Conservation (phyloP, 1,284 basidiomycete genomes). For the Pascua sp. region DNA sequence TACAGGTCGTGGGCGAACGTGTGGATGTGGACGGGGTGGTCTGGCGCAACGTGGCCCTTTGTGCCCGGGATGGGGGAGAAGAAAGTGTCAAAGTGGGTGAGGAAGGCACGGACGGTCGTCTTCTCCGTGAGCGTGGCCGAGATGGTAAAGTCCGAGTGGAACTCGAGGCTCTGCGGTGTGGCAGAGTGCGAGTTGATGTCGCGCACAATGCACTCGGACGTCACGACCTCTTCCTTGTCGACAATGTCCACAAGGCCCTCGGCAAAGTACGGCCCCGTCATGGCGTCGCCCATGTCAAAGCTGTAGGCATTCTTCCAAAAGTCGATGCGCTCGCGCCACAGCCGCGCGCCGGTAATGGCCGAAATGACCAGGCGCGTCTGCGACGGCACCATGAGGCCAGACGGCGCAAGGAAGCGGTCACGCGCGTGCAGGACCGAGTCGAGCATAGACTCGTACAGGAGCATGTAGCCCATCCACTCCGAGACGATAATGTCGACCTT, state of each 20-base stretch:
- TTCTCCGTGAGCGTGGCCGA: slow-evolving; percentile 58
- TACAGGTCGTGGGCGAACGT: slow-evolving; percentile 34
- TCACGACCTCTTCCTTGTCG: slow-evolving; percentile 65
- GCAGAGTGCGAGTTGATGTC: slow-evolving; percentile 69
- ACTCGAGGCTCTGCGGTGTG: slow-evolving; percentile 69
- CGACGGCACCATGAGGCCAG: slow-evolving; percentile 85
- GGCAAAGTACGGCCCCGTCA: slow-evolving; percentile 62
- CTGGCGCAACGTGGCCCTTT: slow-evolving; percentile 53
- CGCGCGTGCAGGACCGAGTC: slow-evolving; percentile 71
- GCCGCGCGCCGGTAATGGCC: slow-evolving; percentile 69
- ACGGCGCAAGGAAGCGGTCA: slow-evolving; percentile 55
- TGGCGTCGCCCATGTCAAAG: slow-evolving; percentile 70
- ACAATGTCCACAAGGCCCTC: slow-evolving; percentile 82
- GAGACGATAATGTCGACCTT: slow-evolving; percentile 91
- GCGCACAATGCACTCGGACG: slow-evolving; percentile 60
- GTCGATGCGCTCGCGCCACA: slow-evolving; percentile 72
- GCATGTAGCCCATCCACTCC: slow-evolving; percentile 95
- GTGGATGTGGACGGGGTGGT: slow-evolving; percentile 34
- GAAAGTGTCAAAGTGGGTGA: slow-evolving; percentile 93
- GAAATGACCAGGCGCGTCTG: slow-evolving; percentile 82
- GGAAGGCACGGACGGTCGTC: slow-evolving; percentile 71
- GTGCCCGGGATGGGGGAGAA: slow-evolving; percentile 62
- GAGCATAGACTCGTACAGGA: slow-evolving; percentile 95
- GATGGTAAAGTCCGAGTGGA: slow-evolving; percentile 70
- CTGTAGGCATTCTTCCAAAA: slow-evolving; percentile 94